A percentile compares a stretch with the other conserved stretches of the same genome.
These are phyloP conservation scores for Fraxinus floribunda DNA, from an alignment of 305 asterid genomes.

Conservation along the genomic window DNA sequence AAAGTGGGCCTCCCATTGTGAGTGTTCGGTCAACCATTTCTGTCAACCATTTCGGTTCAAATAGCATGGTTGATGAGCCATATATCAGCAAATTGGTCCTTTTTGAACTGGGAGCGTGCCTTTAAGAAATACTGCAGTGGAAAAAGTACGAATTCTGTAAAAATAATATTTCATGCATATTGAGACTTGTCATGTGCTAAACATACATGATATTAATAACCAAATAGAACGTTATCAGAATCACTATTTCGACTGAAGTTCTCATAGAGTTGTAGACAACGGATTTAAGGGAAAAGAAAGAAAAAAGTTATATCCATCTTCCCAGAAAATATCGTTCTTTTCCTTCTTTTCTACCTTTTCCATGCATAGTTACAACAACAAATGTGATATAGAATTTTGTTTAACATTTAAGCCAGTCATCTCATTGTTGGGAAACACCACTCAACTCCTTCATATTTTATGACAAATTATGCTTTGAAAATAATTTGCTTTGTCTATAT, in stretches of 20 bases:
- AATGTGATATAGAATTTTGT: no score
- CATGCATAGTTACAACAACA: no score
- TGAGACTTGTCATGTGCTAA: neutral
- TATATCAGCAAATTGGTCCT: slow-evolving; percentile 57
- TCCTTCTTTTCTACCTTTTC: no score
- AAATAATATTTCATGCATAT: neutral
- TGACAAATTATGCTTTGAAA: no score
- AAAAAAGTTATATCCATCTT: neutral
- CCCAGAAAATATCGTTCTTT: no score
- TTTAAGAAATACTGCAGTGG: slow-evolving; percentile 53
- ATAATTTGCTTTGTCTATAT: no score
- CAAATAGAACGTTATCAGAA: neutral
- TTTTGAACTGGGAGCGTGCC: slow-evolving; percentile 52
- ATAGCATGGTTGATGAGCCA: slow-evolving; percentile 33
- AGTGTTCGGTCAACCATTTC: no score
- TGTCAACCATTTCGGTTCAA: no score
- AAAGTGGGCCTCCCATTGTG: no score
- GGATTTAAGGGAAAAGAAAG: neutral
- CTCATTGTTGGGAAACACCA: no score
- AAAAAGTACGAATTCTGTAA: neutral
- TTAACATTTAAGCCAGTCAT: no score
- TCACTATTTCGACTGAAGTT: neutral
- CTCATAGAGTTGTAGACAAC: neutral
- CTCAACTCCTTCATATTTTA: no score
- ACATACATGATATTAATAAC: neutral